Conservation (phyloP, 176 grass and related monocot species). For the Musa troglodytarum region DNA sequence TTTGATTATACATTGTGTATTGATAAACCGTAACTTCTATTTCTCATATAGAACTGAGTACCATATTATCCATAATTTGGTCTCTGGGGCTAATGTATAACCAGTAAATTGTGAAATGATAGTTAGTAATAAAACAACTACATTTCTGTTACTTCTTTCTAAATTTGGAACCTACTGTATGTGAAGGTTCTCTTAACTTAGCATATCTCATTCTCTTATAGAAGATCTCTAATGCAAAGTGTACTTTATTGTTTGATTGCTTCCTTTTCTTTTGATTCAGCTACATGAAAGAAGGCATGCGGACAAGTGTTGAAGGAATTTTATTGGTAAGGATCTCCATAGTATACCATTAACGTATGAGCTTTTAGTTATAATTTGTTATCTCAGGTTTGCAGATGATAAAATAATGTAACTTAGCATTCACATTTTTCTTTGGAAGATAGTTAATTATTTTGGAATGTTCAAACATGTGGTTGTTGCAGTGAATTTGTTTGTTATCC, state of each 20-base stretch:
- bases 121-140: too few relatives aligned
- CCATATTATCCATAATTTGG: too few relatives aligned
- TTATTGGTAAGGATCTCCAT: constrained; percentile 42
- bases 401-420: too few relatives aligned
- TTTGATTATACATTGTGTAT: too few relatives aligned
- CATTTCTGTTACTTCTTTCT: too few relatives aligned
- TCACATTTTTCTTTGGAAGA: neutral
- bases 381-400: too few relatives aligned
- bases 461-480: too few relatives aligned
- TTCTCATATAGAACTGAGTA: too few relatives aligned
- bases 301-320: constrained; percentile 96
- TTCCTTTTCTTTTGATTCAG: constrained; percentile 31
- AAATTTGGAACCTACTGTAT: neutral
- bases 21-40: too few relatives aligned
- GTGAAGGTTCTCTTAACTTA: neutral
- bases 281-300: constrained; percentile 99
- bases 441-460: neutral
- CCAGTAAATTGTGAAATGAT: too few relatives aligned
- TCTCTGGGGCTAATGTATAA: too few relatives aligned
- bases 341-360: neutral
- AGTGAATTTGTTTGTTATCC: too few relatives aligned
- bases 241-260: neutral
- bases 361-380: neutral
- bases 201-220: neutral
- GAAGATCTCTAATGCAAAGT: neutral